Evolutionary conservation across 1,139 yeast species (phyloP), one percentile per base, ranked within the genome.

Genomic region (Candida sp.): DNA sequence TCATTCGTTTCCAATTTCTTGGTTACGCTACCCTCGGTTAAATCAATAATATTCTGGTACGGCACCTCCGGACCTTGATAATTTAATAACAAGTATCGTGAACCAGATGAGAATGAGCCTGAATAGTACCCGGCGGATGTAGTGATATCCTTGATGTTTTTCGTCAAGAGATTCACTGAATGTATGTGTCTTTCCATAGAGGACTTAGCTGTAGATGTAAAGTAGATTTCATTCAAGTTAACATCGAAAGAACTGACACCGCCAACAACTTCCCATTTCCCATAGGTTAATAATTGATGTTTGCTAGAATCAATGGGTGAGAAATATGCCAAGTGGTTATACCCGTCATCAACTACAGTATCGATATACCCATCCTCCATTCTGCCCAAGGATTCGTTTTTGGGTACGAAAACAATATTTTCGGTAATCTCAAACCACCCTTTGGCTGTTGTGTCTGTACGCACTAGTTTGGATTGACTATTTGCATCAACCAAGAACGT

Each of bases 361-460:
- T 79, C 84, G 40, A 79, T 70, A 51, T 79, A 79, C 0, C 84
- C 84, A 54, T 79, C 82, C 23, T 63, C 47, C 12, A 55, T 45
- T 40, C 81, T 63, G 7, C 78, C 76, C 29, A 56, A 49, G 1
- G 63, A 38, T 21, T 63, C 67, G 48, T 86, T 79, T 46, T 78
- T 77, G 6, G 97, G 96, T 35, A 93, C 74, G 55, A 67, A 84
- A 30, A 78, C 64, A 0, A 95, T 82, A 51, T 84, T 81, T 49
- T 84, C 87, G 6, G 88, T 78, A 34, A 91, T 82, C 60, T 93
- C 99, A 70, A 91, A 89, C 77, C 87, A 79, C 8, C 81, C 73
- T 15, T 77, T 67, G 38, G 73, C 66, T 3, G 71, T 68, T 2
- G 49, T 49, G 40, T 62, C 64, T 4, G 69, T 59, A 47, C 82